Conservation (phyloP, 1,284 basidiomycete genomes). For the Trichosporon faecale region DNA sequence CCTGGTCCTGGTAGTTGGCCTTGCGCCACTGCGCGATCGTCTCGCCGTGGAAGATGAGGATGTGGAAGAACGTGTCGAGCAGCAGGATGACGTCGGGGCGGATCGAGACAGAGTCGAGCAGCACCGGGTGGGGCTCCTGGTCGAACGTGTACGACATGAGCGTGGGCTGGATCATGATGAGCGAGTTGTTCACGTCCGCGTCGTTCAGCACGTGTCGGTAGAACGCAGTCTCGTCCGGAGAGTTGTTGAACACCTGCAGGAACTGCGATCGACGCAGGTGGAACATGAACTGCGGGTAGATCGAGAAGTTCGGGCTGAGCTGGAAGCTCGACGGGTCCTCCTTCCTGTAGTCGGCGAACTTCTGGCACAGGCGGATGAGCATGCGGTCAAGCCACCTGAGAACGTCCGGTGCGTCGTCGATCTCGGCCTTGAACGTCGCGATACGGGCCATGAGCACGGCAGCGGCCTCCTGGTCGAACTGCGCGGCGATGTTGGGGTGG, state of each 20-base stretch:
- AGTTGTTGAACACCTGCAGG: slow-evolving; percentile 99
- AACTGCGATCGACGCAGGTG: slow-evolving; percentile 96
- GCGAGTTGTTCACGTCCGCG: slow-evolving; percentile 97
- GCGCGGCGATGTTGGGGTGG: slow-evolving; percentile 84
- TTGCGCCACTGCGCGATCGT: slow-evolving; percentile 97
- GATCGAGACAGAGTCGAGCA: slow-evolving; percentile 96
- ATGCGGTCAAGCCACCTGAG: slow-evolving; percentile 97
- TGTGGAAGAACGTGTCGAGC: slow-evolving; percentile 99
- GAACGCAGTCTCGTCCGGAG: slow-evolving; percentile 98
- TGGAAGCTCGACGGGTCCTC: slow-evolving; percentile 95
- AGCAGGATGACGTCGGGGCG: slow-evolving; percentile 94
- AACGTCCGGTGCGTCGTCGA: slow-evolving; percentile 97
- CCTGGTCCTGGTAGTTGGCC: slow-evolving; percentile 98
- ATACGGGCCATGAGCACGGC: slow-evolving; percentile 99
- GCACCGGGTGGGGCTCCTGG: slow-evolving; percentile 79
- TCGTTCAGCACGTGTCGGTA: slow-evolving; percentile 95
- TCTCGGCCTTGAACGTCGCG: slow-evolving; percentile 98
- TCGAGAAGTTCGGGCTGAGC: slow-evolving; percentile 91
- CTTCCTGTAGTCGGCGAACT: slow-evolving; percentile 98
- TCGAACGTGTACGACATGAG: slow-evolving; percentile 99
- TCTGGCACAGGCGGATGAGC: slow-evolving; percentile 97
- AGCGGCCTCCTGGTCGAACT: slow-evolving; percentile 97
- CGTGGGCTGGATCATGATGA: slow-evolving; percentile 99
- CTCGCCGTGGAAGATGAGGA: slow-evolving; percentile 99
- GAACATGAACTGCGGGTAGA: slow-evolving; percentile 99